Percentiles rank a stretch among this genome's conserved stretches.
Conservation (phyloP, 192 early-diverging fungal species). For the Podila epicladia region DNA sequence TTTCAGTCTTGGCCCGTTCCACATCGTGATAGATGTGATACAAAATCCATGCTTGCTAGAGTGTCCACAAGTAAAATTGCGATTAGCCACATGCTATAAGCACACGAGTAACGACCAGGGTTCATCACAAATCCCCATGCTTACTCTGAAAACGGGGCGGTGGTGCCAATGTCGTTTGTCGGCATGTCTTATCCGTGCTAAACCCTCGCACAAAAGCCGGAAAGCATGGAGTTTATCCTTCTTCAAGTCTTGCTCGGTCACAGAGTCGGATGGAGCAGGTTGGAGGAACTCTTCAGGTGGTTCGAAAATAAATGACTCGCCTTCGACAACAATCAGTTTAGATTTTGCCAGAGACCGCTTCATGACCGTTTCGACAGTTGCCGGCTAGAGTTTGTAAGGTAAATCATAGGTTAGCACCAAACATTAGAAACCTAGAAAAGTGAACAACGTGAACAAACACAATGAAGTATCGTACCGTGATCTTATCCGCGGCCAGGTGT, state of each 20-base stretch:
- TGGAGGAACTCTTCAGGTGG: constrained; percentile 27
- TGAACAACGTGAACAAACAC: not conserved
- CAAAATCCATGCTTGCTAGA: constrained; percentile 71
- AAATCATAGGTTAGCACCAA: not conserved
- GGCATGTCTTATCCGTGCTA: constrained; percentile 60
- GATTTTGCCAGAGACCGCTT: constrained; percentile 13
- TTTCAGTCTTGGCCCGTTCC: constrained; percentile 65
- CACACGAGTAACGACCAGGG: not conserved
- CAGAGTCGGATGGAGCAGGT: not conserved
- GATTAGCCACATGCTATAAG: not conserved
- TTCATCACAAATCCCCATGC: not conserved
- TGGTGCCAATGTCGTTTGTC: constrained; percentile 82
- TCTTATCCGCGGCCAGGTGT: constrained; percentile 53
- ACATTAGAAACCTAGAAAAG: not conserved
- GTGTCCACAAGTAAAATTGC: not conserved
- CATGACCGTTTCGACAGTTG: constrained; percentile 17
- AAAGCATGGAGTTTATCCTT: constrained; percentile 53
- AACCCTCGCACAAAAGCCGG: constrained; percentile 46
- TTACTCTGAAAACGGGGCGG: constrained; percentile 71
- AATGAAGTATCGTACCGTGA: constrained; percentile 49
- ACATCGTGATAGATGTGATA: constrained; percentile 65
- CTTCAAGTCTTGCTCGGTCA: constrained; percentile 13
- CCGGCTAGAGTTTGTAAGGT: constrained; percentile 10
- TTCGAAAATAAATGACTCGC: constrained; percentile 44
- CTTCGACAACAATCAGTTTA: constrained; percentile 29